Conservation (phyloP, 495 filamentous ascomycete genomes). For the Hypoxylon lenormandii region DNA sequence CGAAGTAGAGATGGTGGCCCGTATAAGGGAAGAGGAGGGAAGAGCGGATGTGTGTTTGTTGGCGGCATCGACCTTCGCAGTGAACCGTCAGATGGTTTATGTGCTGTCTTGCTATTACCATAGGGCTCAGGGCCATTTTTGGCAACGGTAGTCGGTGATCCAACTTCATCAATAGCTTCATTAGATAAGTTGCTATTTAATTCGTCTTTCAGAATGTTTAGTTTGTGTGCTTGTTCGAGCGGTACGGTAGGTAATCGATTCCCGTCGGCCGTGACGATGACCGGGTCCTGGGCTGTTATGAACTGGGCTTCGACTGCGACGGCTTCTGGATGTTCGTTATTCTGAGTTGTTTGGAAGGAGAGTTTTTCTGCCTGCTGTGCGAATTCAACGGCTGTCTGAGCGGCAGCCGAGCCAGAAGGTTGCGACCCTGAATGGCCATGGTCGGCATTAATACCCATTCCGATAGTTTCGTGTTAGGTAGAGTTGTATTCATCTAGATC, state of each 20-base stretch:
- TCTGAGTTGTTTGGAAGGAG: constrained; percentile 55
- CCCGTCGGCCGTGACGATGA: constrained; percentile 75
- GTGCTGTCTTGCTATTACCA: constrained; percentile 18
- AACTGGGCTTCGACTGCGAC: constrained; percentile 74
- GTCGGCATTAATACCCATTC: constrained; percentile 29
- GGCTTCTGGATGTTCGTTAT: constrained; percentile 47
- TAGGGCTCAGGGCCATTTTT: constrained; percentile 10
- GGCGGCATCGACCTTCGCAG: constrained; percentile 65
- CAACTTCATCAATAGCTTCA: constrained; percentile 18
- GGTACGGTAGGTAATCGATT: constrained; percentile 73
- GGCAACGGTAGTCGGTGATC: constrained; percentile 17
- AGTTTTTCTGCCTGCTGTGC: constrained; percentile 72
- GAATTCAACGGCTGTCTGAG: constrained; percentile 53
- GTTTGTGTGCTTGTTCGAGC: constrained; percentile 71
- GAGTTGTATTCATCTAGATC: constrained; percentile 20
- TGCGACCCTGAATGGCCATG: constrained; percentile 17
- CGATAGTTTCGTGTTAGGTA: constrained; percentile 8
- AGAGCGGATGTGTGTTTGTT: constrained; percentile 80
- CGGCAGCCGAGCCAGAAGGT: constrained; percentile 18
- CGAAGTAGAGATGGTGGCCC: constrained; percentile 75
- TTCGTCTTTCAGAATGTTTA: constrained; percentile 72
- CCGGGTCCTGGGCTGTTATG: constrained; percentile 75
- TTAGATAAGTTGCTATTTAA: constrained; percentile 50
- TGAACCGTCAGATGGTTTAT: constrained; percentile 51
- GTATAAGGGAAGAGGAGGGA: constrained; percentile 87